phyloP scores from a whole-genome alignment of 139 green algal species.

The Chlamydomonas sphaeroides region DNA sequence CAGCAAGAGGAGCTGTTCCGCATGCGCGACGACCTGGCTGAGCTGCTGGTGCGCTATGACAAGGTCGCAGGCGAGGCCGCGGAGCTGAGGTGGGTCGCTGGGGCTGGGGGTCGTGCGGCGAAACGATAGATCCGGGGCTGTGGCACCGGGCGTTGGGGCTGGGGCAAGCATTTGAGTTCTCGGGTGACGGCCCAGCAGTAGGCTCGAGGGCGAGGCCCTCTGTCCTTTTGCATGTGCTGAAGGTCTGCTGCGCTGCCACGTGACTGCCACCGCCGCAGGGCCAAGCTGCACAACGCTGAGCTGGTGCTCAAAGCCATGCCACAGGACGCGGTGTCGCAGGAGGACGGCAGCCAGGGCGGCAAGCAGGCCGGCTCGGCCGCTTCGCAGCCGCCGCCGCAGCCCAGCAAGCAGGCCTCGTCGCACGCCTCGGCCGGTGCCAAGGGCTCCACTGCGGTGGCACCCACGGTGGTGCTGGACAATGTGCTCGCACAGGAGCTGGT shows the following conservation, averaged over 20 bases:
- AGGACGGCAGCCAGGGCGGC: background rate
- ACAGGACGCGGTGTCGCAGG: too few species aligned
- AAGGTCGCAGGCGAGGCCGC: constrained; percentile 1
- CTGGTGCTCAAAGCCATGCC: constrained; percentile 9
- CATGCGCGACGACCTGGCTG: constrained; percentile 53
- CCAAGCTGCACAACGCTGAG: constrained; percentile 49
- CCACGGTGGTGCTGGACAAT: constrained; percentile 15
- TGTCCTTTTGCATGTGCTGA: too few species aligned
- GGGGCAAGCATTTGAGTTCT: too few species aligned
- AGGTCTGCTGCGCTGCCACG: too few species aligned
- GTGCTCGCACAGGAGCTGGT: constrained; percentile 61
- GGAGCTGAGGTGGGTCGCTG: constrained; percentile 45
- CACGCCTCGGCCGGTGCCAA: too few species aligned
- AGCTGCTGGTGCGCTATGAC: constrained; percentile 42
- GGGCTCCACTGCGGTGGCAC: too few species aligned
- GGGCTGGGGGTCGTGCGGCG: too few species aligned
- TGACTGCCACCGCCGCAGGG: constrained; percentile 38
- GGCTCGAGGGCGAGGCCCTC: too few species aligned
- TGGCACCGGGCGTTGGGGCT: too few species aligned
- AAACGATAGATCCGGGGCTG: too few species aligned
- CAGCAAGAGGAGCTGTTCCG: constrained; percentile 56
- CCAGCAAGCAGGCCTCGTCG: background rate
- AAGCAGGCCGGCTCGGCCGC: background rate
- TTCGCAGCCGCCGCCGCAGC: too few species aligned
- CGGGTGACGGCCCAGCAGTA: too few species aligned